Evolutionary conservation across 495 filamentous ascomycete species (phyloP).

Genomic region (Penicillium tannophilum): DNA sequence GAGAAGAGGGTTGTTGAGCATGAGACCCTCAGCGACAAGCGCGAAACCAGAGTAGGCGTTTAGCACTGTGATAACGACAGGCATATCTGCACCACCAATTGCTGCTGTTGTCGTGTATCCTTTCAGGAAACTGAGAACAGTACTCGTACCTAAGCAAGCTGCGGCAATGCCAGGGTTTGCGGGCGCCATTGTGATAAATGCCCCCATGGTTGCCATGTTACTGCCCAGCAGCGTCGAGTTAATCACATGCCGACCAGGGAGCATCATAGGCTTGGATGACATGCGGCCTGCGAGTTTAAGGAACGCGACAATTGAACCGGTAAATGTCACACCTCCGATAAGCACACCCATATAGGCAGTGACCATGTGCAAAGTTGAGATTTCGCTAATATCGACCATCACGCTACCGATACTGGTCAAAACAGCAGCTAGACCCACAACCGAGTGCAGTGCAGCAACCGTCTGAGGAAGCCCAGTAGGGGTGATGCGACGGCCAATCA

Average conservation of each 20-base stretch:
- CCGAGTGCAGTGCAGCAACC: slow-evolving; percentile 77
- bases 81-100: slow-evolving; percentile 86
- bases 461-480: slow-evolving; percentile 81
- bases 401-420: slow-evolving; percentile 82
- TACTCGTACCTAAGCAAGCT: slow-evolving; percentile 69
- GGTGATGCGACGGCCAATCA: slow-evolving; percentile 81
- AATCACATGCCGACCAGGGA: slow-evolving; percentile 69
- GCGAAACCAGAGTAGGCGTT: slow-evolving; percentile 87
- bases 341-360: slow-evolving; percentile 79
- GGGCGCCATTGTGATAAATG: slow-evolving; percentile 75
- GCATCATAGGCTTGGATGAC: slow-evolving; percentile 68
- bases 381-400: slow-evolving; percentile 64
- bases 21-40: slow-evolving; percentile 79
- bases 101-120: slow-evolving; percentile 80
- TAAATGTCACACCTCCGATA: slow-evolving; percentile 81
- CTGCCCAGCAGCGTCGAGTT: slow-evolving; percentile 69
- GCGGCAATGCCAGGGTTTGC: slow-evolving; percentile 73
- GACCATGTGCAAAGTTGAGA: slow-evolving; percentile 74
- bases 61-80: slow-evolving; percentile 81
- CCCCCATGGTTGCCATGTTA: slow-evolving; percentile 77
- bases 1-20: slow-evolving; percentile 80
- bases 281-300: slow-evolving; percentile 76
- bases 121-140: slow-evolving; percentile 74
- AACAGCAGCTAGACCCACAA: slow-evolving; percentile 80
- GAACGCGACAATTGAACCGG: slow-evolving; percentile 80